These are phyloP conservation scores for Talaromyces liani DNA, from an alignment of 495 filamentous ascomycete genomes.

Conservation along the genomic window DNA sequence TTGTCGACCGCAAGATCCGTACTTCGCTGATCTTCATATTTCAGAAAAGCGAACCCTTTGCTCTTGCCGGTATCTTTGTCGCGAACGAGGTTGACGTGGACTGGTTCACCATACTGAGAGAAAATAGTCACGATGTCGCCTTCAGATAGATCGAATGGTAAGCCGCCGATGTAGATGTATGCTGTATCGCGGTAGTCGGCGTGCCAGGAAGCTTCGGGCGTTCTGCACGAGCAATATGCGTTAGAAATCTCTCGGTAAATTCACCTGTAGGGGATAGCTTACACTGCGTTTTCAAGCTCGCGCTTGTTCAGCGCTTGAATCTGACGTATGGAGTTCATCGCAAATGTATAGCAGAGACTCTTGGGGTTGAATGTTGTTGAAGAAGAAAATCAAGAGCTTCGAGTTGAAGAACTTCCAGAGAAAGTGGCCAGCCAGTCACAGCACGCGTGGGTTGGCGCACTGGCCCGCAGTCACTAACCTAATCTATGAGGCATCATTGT, in stretches of 20 bases:
- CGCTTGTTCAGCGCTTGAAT: constrained; percentile 91
- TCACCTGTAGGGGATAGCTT: constrained; percentile 22
- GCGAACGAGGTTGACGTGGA: constrained; percentile 79
- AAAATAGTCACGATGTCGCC: constrained; percentile 96
- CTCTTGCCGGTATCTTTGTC: constrained; percentile 96
- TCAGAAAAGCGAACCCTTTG: constrained; percentile 88
- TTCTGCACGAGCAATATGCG: constrained; percentile 27
- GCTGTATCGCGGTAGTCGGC: constrained; percentile 95
- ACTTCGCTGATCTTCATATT: constrained; percentile 97
- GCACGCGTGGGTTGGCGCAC: not conserved
- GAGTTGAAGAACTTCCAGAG: not conserved
- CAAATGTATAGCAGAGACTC: not conserved
- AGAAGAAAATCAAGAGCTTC: not conserved
- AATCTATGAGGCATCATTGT: not conserved
- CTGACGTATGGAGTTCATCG: constrained; percentile 87
- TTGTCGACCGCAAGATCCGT: constrained; percentile 96
- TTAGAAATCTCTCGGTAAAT: constrained; percentile 4
- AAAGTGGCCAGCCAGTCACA: not conserved
- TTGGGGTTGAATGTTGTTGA: not conserved
- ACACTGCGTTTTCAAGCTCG: constrained; percentile 85
- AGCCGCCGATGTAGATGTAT: constrained; percentile 91
- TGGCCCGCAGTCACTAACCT: not conserved
- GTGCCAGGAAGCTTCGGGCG: constrained; percentile 90
- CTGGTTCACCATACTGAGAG: constrained; percentile 93
- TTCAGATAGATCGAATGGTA: constrained; percentile 90